phyloP scores from a whole-genome alignment of 352 stramenopile genomes.

The Phytophthora uliginosa region DNA sequence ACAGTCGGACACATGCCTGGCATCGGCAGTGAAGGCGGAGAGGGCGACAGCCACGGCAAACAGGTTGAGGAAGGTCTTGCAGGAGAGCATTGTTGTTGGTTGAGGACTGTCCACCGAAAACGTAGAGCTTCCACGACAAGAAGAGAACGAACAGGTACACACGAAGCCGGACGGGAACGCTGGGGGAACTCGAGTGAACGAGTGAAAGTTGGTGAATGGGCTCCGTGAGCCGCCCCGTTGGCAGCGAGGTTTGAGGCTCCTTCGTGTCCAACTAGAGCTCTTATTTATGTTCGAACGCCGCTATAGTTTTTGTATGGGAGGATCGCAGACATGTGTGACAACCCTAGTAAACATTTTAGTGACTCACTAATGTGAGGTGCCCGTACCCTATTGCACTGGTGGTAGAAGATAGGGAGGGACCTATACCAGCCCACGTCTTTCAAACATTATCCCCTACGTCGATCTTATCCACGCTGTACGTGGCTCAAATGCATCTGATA shows the following conservation, averaged over 20 bases:
- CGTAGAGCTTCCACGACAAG: constrained; percentile 17
- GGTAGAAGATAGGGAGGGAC: too few relatives aligned
- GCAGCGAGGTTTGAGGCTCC: background rate
- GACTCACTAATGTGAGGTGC: too few relatives aligned
- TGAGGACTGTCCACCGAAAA: constrained; percentile 13
- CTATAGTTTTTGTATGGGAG: too few relatives aligned
- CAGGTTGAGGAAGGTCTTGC: constrained; percentile 34
- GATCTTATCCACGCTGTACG: too few relatives aligned
- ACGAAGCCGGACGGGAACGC: background rate
- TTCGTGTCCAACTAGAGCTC: background rate
- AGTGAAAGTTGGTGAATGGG: constrained; percentile 37
- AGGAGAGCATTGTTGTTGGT: constrained; percentile 34
- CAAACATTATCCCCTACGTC: too few relatives aligned
- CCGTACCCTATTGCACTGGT: too few relatives aligned
- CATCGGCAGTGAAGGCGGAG: constrained; percentile 22
- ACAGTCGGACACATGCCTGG: constrained; percentile 14
- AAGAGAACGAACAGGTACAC: constrained; percentile 13
- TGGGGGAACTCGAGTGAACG: constrained; percentile 29
- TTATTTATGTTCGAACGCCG: background rate
- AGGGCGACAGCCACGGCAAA: constrained; percentile 31
- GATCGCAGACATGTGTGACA: too few relatives aligned
- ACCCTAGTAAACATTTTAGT: too few relatives aligned
- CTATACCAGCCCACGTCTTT: too few relatives aligned
- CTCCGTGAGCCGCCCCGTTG: background rate
- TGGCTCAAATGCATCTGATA: too few relatives aligned